phyloP scores from a whole-genome alignment of 139 green algal species.

The Chlorella sp. region DNA sequence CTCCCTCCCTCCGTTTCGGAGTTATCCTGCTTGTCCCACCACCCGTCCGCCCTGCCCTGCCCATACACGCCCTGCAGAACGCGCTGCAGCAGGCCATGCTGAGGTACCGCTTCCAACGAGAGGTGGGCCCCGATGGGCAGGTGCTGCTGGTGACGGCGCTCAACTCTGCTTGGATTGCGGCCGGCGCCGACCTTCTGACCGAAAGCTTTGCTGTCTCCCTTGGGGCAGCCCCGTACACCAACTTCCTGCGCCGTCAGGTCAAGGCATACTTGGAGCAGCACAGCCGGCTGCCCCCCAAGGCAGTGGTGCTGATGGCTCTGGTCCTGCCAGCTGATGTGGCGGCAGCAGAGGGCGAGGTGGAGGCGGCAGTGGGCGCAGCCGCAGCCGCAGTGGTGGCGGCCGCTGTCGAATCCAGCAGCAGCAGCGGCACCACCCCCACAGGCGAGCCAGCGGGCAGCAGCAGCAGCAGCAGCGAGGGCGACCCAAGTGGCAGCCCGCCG shows the following conservation, averaged over 20 bases:
- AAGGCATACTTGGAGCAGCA: slow-evolving; percentile 63
- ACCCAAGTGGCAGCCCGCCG: neutral
- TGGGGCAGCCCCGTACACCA: slow-evolving; percentile 53
- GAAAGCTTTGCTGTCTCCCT: slow-evolving; percentile 60
- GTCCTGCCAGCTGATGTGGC: slow-evolving; percentile 32
- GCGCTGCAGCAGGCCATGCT: slow-evolving; percentile 17
- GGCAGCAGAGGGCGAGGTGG: neutral
- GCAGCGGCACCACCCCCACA: neutral
- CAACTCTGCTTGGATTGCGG: slow-evolving; percentile 30
- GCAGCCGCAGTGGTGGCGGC: neutral
- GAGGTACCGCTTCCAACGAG: neutral
- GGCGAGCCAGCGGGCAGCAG: neutral
- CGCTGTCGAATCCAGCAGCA: neutral
- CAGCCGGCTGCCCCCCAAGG: slow-evolving; percentile 59
- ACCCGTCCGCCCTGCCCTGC: neutral
- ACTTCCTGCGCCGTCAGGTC: slow-evolving; percentile 64
- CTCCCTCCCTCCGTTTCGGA: neutral
- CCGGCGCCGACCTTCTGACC: slow-evolving; percentile 61
- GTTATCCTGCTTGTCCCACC: neutral
- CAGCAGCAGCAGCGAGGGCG: neutral
- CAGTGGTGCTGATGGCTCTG: slow-evolving; percentile 67
- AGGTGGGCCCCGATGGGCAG: neutral
- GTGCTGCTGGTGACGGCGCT: slow-evolving; percentile 52
- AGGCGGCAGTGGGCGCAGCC: neutral
- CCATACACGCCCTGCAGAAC: neutral